Conservation (phyloP, 106 monocot species). For the Vanilla planifolia region DNA sequence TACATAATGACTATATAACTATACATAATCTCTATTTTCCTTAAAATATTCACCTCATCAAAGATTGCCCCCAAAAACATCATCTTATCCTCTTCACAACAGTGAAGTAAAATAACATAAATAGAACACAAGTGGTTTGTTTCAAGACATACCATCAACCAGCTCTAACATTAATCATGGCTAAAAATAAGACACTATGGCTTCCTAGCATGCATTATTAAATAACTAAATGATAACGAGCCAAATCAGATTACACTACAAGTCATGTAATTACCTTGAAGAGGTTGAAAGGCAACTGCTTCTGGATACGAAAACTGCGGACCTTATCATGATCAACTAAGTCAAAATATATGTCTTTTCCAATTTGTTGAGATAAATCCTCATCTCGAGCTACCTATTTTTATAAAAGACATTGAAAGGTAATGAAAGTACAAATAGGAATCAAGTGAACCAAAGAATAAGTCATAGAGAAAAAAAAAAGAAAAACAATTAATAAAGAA, state of each 20-base stretch:
- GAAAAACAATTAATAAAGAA: background rate
- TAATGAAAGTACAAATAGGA: background rate
- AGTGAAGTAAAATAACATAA: no score
- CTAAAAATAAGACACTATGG: no score
- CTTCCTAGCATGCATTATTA: no score
- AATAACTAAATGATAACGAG: background rate
- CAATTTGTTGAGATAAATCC: slow-evolving; percentile 66
- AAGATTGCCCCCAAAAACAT: no score
- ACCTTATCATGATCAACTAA: slow-evolving; percentile 85
- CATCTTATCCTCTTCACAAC: no score
- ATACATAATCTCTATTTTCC: no score
- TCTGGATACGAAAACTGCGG: slow-evolving; percentile 67
- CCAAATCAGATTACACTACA: background rate
- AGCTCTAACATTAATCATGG: no score
- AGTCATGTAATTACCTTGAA: slow-evolving; percentile 47
- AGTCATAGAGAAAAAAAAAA: background rate
- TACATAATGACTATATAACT: no score
- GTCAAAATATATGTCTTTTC: slow-evolving; percentile 79
- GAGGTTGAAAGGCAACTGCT: slow-evolving; percentile 43
- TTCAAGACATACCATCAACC: no score
- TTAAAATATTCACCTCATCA: no score
- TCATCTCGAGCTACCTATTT: slow-evolving; percentile 66
- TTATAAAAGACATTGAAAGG: slow-evolving; percentile 1
- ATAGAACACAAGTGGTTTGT: no score
- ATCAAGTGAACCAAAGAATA: no score